A percentile compares a stretch with the other conserved stretches of the same genome.
phyloP scores from a whole-genome alignment of 345 rosid genomes.

The Psidium friedrichsthalianum region DNA sequence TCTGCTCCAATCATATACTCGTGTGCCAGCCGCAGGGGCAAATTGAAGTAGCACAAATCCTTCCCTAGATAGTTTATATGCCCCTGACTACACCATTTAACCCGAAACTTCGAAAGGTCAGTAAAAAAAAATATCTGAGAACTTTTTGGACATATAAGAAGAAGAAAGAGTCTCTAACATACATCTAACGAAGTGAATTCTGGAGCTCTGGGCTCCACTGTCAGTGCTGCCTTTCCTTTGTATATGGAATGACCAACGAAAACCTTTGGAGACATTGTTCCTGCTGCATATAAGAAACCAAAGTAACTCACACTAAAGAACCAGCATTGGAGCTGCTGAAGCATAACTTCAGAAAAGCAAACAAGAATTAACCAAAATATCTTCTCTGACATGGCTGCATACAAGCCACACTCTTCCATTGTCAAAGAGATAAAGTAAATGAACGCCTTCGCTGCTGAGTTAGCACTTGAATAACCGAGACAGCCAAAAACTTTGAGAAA shows the following conservation, averaged over 20 bases:
- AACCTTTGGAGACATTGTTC: neutral
- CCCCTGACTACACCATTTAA: constrained; percentile 59
- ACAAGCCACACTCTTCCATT: neutral
- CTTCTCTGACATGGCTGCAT: neutral
- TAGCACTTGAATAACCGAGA: neutral
- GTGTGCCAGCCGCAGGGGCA: constrained; percentile 72
- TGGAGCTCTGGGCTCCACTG: constrained; percentile 72
- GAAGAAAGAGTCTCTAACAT: neutral
- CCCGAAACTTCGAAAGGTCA: neutral
- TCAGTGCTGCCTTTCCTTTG: constrained; percentile 94
- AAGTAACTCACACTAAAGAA: neutral
- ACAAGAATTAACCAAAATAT: neutral
- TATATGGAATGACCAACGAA: constrained; percentile 52
- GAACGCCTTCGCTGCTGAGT: neutral
- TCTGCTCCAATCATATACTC: constrained; percentile 82
- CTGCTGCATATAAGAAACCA: neutral
- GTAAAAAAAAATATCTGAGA: neutral
- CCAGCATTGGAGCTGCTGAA: neutral
- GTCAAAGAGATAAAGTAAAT: neutral
- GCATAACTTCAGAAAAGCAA: neutral
- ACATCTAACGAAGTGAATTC: constrained; percentile 72
- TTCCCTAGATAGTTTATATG: constrained; percentile 58
- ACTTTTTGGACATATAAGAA: neutral
- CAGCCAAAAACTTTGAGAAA: neutral
- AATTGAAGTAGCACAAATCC: constrained; percentile 69